Evolutionary conservation across 2,329 filamentous ascomycete species (phyloP), one percentile per base, ranked within the genome.

Genomic region (Teratosphaeria gauchensis): DNA sequence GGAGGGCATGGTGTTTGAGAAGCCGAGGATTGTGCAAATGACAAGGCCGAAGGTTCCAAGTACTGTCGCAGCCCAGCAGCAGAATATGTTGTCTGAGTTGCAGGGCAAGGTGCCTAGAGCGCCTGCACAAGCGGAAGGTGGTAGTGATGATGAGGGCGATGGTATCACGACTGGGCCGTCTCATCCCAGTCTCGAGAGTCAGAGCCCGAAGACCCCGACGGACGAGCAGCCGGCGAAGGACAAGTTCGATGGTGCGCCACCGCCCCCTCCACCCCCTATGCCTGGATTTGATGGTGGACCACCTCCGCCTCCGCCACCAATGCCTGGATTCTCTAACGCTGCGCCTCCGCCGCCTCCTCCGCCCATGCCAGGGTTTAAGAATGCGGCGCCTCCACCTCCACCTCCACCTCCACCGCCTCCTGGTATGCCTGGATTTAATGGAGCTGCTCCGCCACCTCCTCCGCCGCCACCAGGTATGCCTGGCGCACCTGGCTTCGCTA

Each of bases 21-120:
- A 86, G 74, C 89, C 92, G 46, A 83, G 86, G 58, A 76, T 96
- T 55, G 83, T 96, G 59, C 83, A 94, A 72, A 84, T 92, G 74
- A 87, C 84, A 71, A 83, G 90, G 62, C 90, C 90, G 2, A 83
- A 82, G 68, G 77, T 86, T 69, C 79, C 80, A 61, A 75, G 79
- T 51, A 73, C 82, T 74, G 74, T 90, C 78, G 80, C 86, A 51
- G 69, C 68, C 8, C 66, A 68, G 38, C 67, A 69, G 56, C 77
- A 84, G 79, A 77, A 84, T 70, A 72, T 92, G 76, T 69, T 87
- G 78, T 65, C 69, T n/a, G 80, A 96, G 73, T 86, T 96, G 65
- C 82, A 84, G 35, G 83, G 85, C 55, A 94, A 88, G 74, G 84
- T 85, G 67, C 16, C 31, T 11, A 55, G 46, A 24, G 54, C 54